These are phyloP conservation scores for Fusarium concolor DNA, from an alignment of 2,329 filamentous ascomycete genomes.

Conservation along the genomic window DNA sequence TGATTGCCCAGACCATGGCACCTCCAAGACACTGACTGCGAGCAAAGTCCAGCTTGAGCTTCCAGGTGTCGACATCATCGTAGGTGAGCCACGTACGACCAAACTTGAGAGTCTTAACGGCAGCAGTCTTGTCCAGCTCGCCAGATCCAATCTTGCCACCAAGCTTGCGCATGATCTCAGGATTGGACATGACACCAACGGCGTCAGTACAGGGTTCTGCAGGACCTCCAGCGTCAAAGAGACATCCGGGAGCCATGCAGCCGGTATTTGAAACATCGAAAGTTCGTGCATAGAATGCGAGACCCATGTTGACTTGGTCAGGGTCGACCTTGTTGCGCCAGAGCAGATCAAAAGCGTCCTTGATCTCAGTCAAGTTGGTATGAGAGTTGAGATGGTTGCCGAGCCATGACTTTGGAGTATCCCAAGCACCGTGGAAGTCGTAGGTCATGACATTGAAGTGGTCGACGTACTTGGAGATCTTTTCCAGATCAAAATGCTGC, in stretches of 20 bases:
- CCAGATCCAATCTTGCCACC: not conserved
- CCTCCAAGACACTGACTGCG: constrained; percentile 20
- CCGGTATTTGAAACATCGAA: not conserved
- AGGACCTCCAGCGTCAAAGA: not conserved
- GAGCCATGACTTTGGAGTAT: not conserved
- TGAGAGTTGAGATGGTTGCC: constrained; percentile 20
- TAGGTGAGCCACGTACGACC: not conserved
- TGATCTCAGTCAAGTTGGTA: constrained; percentile 28
- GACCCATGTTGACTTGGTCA: constrained; percentile 15
- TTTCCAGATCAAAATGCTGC: constrained; percentile 14
- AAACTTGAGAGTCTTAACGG: constrained; percentile 1
- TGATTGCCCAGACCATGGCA: constrained; percentile 25
- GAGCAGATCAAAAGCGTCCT: constrained; percentile 1
- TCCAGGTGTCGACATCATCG: constrained; percentile 9
- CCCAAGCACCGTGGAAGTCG: constrained; percentile 25
- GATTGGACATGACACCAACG: not conserved
- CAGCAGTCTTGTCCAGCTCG: not conserved
- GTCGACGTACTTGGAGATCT: constrained; percentile 36
- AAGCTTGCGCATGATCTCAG: constrained; percentile 1
- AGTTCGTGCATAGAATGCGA: constrained; percentile 20
- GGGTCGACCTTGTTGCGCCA: constrained; percentile 9
- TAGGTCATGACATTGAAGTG: constrained; percentile 43
- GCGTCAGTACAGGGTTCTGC: not conserved
- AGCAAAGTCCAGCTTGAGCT: constrained; percentile 15
- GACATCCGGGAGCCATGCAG: not conserved